Base-by-base conservation (phyloP, 148 eudicot species). In the Pouteria glomerata region DNA sequence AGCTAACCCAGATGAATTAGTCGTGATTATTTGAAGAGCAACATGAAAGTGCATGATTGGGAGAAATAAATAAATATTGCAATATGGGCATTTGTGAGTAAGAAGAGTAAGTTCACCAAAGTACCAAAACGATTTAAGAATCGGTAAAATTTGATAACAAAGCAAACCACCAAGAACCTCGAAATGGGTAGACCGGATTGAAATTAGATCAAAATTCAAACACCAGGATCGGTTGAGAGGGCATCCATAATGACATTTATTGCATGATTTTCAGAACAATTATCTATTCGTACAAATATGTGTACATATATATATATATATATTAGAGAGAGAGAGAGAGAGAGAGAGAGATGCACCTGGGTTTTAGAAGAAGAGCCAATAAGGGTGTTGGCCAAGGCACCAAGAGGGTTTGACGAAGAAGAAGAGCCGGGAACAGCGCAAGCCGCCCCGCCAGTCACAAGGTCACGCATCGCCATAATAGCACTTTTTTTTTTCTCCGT, bases 291-390 rank as follows among this genome's bases (percentile, higher is more conserved):
- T 0, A n/a, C n/a, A n/a, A n/a, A n/a, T n/a, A n/a, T n/a, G n/a
- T n/a, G n/a, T n/a, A n/a, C n/a, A n/a, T 0, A 18, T 3, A 18
- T n/a, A 10, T 47, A 31, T 8, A 13, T 26, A 37, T 8, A n/a
- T 30, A 12, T n/a, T 14, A 27, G 29, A 10, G 34, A 57, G 39
- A 57, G 39, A 8, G 41, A 30, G n/a, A 21, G 4, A 26, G 55
- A 4, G 34, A 39, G 14, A 16, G 24, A 30, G 12, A 15, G 23
- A 60, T 18, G 68, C 6, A 93, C 98, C 97, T 84, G 85, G 8
- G 91, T 82, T 81, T 94, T 86, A 24, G 97, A 83, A 26, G 98
- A 91, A 13, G 96, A 85, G 24, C 98, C 97, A 47, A 91, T 69
- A 39, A 94, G 87, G 13, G 79, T 78, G 77, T 89, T 86, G 53